These are phyloP conservation scores for Boletus pseudo-olivaceus DNA, from an alignment of 768 basidiomycete species.

Conservation along the genomic window DNA sequence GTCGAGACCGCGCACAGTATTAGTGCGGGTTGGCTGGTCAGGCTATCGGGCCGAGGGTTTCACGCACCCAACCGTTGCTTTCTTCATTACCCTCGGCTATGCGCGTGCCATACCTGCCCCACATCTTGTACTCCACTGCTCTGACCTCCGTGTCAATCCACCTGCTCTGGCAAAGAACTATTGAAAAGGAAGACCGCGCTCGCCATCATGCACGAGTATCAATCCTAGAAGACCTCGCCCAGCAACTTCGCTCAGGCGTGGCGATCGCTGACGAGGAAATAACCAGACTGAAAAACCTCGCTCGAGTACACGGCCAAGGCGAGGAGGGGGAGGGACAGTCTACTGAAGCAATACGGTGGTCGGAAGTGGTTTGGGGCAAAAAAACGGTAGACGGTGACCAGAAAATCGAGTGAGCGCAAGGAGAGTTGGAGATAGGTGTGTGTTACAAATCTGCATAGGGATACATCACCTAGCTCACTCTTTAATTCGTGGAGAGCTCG, in stretches of 20 bases:
- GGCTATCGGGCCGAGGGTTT: background rate
- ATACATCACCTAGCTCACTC: background rate
- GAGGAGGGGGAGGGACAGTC: conserved; percentile 8
- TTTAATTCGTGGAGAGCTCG: background rate
- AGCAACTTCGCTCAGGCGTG: conserved; percentile 48
- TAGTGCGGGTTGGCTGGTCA: background rate
- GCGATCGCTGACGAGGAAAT: conserved; percentile 49
- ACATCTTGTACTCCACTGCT: conserved; percentile 62
- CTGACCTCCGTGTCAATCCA: conserved; percentile 68
- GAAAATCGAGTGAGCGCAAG: conserved; percentile 37
- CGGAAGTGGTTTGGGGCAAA: conserved; percentile 47
- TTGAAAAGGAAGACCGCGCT: conserved; percentile 50
- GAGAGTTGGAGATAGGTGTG: conserved; percentile 40
- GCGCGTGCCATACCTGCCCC: conserved; percentile 50
- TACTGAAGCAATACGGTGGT: conserved; percentile 40
- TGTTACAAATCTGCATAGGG: background rate
- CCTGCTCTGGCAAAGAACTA: conserved; percentile 51
- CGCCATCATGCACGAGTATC: conserved; percentile 55
- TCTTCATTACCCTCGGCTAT: conserved; percentile 7
- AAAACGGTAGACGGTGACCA: conserved; percentile 14
- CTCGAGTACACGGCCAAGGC: conserved; percentile 33
- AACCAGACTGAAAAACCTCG: conserved; percentile 51
- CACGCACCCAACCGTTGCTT: background rate
- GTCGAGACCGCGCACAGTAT: background rate
- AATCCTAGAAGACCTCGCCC: conserved; percentile 57